These are phyloP conservation scores for Picea glauca DNA, from an alignment of 75 land plant species.

Conservation along the genomic window DNA sequence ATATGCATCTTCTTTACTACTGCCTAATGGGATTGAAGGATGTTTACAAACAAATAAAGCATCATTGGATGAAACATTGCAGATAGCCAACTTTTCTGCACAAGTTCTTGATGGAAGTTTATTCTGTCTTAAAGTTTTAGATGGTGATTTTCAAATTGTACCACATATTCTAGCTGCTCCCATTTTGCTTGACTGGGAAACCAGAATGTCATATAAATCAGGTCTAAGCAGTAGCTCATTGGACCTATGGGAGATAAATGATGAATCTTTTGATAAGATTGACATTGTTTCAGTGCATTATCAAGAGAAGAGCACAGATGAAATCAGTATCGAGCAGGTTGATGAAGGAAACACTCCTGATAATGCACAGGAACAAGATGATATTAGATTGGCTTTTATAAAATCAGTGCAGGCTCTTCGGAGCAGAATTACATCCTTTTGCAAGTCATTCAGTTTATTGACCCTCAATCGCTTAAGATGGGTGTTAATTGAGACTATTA, in stretches of 20 bases:
- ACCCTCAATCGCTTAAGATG: constrained; percentile 15
- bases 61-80: constrained; percentile 17
- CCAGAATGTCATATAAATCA: constrained; percentile 10
- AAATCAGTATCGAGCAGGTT: constrained; percentile 13
- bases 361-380: constrained; percentile 1
- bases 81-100: constrained; percentile 53
- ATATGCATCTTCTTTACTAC: constrained; percentile 28
- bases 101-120: constrained; percentile 59
- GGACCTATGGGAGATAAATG: background rate
- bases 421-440: constrained; percentile 20
- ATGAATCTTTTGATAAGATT: background rate
- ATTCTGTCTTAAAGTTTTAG: constrained; percentile 29
- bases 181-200: constrained; percentile 64
- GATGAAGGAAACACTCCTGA: constrained; percentile 8
- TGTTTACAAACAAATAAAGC: background rate
- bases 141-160: constrained; percentile 31
- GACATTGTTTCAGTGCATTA: background rate
- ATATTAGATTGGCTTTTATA: constrained; percentile 26
- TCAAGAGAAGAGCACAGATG: constrained; percentile 7
- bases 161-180: constrained; percentile 53
- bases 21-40: constrained; percentile 9
- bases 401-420: constrained; percentile 29
- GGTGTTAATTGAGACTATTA: constrained; percentile 46
- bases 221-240: background rate
- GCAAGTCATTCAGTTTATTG: constrained; percentile 17